Base-by-base conservation (phyloP, 1,284 basidiomycete genomes). In the Pascua sp. region DNA sequence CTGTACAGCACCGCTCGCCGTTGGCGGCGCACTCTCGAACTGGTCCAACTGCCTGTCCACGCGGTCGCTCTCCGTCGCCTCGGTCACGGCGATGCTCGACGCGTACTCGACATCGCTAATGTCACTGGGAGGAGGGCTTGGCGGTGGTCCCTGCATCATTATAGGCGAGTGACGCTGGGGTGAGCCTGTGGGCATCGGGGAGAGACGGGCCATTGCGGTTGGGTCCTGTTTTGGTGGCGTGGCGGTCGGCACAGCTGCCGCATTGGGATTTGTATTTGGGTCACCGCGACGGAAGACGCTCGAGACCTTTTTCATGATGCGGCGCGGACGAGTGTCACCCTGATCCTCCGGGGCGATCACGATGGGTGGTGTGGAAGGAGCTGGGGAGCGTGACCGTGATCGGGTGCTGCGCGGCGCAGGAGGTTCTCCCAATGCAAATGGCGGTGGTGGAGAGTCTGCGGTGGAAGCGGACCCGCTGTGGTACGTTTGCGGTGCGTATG, bases 101-200 rank as follows among this genome's bases (percentile, higher is more conserved):
- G 47, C 42, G 17, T 43, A 42, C 24, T 51, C 54, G 24, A 54
- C 56, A 47, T 61, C 56, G 36, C 55, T 45, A 8, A 49, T 53
- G 39, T 72, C 70, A 58, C 72, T 75, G 18, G 73, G 53, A 0
- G 75, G 75, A 12, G 76, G 75, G 51, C 71, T 73, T 8, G 74
- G 75, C 11, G 75, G 76, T 11, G 75, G 64, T 8, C 71, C 70
- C 43, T 73, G 70, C 67, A 76, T 73, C 67, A 76, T 73, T 24
- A 56, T 51, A 5, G 59, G 56, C 40, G 61, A 53, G 39, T 57
- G 50, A 37, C 54, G 50, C 15, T 57, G 50, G 11, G 47, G 52
- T 15, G 46, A 42, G 17, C 17, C 39, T 42, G 17, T 49, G 24
- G 44, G 24, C 18, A 24, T 41, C 36, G 47, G 43, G 4, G 49